Percentiles rank a stretch among this genome's conserved stretches.
Conservation (phyloP, 768 basidiomycete genomes). For the Termitomyces sp. region DNA sequence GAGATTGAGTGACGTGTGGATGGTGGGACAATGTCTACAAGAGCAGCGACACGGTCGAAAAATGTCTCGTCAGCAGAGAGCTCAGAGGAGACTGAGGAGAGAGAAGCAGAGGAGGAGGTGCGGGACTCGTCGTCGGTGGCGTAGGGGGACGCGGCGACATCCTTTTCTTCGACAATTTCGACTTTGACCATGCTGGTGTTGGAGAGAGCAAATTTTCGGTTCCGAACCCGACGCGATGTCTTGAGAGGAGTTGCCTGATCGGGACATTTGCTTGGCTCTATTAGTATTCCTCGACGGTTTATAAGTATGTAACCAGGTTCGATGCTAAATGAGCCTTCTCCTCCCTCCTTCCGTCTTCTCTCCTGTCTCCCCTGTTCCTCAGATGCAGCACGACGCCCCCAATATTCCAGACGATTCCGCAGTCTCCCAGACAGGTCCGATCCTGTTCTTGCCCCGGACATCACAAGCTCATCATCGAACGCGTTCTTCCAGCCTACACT, state of each 20-base stretch:
- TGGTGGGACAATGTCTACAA: constrained; percentile 95
- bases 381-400: constrained; percentile 29
- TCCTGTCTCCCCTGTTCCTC: constrained; percentile 10
- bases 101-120: constrained; percentile 64
- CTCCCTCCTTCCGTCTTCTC: constrained; percentile 13
- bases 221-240: constrained; percentile 16
- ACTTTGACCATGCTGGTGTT: constrained; percentile 80
- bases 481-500: constrained; percentile 40
- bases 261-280: constrained; percentile 21
- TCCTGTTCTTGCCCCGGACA: constrained; percentile 9
- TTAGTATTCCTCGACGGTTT: constrained; percentile 22
- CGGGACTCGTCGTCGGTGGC: constrained; percentile 69
- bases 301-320: constrained; percentile 28
- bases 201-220: constrained; percentile 18
- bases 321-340: constrained; percentile 17
- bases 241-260: constrained; percentile 14
- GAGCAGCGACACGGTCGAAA: constrained; percentile 81
- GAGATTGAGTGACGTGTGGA: constrained; percentile 75
- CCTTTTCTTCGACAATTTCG: constrained; percentile 82
- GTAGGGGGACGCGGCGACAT: constrained; percentile 65
- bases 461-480: constrained; percentile 9
- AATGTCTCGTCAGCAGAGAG: constrained; percentile 72
- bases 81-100: constrained; percentile 76
- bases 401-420: constrained; percentile 18
- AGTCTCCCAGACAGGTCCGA: constrained; percentile 24